A percentile compares a stretch with the other conserved stretches of the same genome.
Evolutionary conservation across 73 alveolate genomes (phyloP).

Genomic region (Paramecium octaurelia): DNA sequence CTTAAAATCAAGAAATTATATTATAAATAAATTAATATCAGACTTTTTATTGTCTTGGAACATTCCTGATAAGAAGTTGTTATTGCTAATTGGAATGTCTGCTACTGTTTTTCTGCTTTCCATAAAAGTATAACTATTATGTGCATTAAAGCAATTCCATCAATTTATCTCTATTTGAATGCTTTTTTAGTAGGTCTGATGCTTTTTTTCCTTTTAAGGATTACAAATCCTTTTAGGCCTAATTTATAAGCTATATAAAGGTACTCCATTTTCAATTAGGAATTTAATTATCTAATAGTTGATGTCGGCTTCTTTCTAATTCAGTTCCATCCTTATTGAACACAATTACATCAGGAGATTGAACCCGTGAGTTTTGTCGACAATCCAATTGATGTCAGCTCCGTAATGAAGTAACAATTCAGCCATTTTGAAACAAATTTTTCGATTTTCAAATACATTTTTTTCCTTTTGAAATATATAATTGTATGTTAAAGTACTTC

Average conservation of each 20-base stretch:
- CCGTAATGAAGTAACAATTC: slow-evolving; percentile 74
- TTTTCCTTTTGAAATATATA: slow-evolving; percentile 27
- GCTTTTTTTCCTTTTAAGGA: slow-evolving; percentile 58
- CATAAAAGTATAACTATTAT: slow-evolving; percentile 44
- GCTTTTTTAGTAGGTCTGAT: slow-evolving; percentile 30
- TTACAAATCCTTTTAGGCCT: slow-evolving; percentile 51
- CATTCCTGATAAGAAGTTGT: not conserved
- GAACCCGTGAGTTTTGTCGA: slow-evolving; percentile 67
- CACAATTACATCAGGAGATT: slow-evolving; percentile 77
- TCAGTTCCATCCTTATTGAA: slow-evolving; percentile 66
- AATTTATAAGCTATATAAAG: not conserved
- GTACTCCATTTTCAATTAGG: slow-evolving; percentile 74
- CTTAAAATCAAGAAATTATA: not conserved
- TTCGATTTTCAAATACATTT: slow-evolving; percentile 79
- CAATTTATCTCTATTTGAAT: slow-evolving; percentile 41
- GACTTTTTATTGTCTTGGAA: not conserved
- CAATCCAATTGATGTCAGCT: slow-evolving; percentile 76
- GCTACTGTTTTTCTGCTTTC: not conserved
- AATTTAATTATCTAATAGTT: slow-evolving; percentile 71
- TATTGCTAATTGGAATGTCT: not conserved
- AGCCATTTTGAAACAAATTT: slow-evolving; percentile 82
- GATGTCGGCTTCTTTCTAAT: slow-evolving; percentile 64
- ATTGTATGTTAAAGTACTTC: slow-evolving; percentile 48
- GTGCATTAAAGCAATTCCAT: not conserved
- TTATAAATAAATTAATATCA: not conserved